Evolutionary conservation across 2,329 filamentous ascomycete genomes (phyloP).

Genomic region (Fusarium guadeloupense): DNA sequence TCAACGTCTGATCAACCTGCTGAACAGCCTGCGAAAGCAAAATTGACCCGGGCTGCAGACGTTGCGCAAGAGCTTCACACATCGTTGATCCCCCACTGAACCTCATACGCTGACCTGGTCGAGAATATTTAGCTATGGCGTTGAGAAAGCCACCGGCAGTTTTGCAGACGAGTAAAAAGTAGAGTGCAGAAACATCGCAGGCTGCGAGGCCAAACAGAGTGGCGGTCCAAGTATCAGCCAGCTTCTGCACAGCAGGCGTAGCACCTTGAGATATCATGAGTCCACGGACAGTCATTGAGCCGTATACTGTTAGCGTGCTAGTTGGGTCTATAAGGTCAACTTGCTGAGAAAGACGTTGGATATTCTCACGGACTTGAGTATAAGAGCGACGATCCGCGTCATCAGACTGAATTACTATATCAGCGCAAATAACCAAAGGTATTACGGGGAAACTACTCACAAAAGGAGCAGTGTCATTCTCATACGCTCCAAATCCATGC

Average conservation of each 20-base stretch:
- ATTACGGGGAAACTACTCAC: not conserved
- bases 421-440: not conserved
- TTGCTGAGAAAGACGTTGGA: conserved; percentile 31
- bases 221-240: conserved; percentile 39
- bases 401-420: conserved; percentile 2
- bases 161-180: conserved; percentile 38
- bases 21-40: conserved; percentile 23
- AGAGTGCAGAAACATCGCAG: conserved; percentile 28
- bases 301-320: conserved; percentile 25
- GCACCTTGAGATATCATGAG: conserved; percentile 36
- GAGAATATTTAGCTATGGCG: conserved; percentile 8
- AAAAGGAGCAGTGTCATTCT: conserved; percentile 3
- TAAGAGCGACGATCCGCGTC: conserved; percentile 28
- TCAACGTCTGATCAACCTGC: conserved; percentile 27
- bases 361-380: conserved; percentile 25
- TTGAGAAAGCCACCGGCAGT: conserved; percentile 34
- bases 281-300: conserved; percentile 30
- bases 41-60: conserved; percentile 24
- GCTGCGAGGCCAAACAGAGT: conserved; percentile 38
- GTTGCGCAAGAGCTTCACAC: conserved; percentile 17
- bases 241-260: conserved; percentile 10
- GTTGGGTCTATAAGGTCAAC: conserved; percentile 32
- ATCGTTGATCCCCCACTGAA: conserved; percentile 6
- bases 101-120: conserved; percentile 8
- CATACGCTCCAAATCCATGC: conserved; percentile 12